These are phyloP conservation scores for Myrica gale DNA, from an alignment of 306 rosid species.

Conservation along the genomic window DNA sequence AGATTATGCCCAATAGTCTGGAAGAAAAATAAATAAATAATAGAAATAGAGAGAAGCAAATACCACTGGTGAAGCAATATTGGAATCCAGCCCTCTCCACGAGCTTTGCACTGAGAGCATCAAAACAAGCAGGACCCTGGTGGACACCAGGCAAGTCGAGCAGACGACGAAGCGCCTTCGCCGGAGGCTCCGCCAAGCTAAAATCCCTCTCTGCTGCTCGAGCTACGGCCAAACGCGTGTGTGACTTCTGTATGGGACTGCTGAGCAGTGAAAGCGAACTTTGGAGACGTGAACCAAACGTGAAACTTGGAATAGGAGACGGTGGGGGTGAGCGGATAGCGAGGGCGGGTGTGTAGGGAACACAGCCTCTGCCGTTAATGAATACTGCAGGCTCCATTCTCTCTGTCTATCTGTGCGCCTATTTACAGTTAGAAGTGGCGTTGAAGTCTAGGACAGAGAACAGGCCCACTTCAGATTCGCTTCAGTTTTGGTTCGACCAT, in stretches of 20 bases:
- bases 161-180: conserved; percentile 57
- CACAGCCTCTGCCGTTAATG: conserved; percentile 13
- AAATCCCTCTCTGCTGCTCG: conserved; percentile 28
- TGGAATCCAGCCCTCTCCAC: conserved; percentile 68
- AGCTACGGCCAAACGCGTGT: conserved; percentile 5
- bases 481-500: too few species aligned
- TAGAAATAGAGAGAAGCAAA: not conserved
- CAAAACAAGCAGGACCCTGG: conserved; percentile 85
- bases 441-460: not conserved
- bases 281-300: conserved; percentile 9
- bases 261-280: not conserved
- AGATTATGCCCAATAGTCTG: not conserved
- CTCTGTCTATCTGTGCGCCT: not conserved
- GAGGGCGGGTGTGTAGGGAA: conserved; percentile 5
- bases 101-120: conserved; percentile 81
- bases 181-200: conserved; percentile 31
- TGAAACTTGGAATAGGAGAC: conserved; percentile 2
- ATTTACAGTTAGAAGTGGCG: not conserved
- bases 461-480: not conserved
- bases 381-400: conserved; percentile 20
- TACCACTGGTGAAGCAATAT: conserved; percentile 81
- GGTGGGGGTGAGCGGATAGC: not conserved
- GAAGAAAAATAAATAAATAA: not conserved
- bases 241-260: conserved; percentile 2
- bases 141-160: conserved; percentile 61